phyloP scores from a whole-genome alignment of 345 rosid species.

The Erucastrum elatum region DNA sequence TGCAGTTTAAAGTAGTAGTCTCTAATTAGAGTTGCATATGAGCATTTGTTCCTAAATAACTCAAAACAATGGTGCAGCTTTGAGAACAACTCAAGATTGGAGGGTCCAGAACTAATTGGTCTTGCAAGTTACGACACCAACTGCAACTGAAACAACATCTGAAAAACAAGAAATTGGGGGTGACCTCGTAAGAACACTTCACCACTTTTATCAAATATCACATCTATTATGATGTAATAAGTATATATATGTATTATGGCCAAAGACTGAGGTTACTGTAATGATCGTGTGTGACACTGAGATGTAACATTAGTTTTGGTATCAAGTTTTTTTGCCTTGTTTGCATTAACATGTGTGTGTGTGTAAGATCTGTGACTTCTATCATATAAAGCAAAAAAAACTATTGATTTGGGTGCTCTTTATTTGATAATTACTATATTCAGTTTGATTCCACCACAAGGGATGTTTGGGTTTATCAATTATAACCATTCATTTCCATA shows the following conservation, averaged over 20 bases:
- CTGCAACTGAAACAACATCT: slow-evolving; percentile 53
- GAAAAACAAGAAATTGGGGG: too few species aligned
- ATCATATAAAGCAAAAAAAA: not conserved
- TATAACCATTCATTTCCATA: too few species aligned
- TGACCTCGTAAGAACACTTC: slow-evolving; percentile 43
- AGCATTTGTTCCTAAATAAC: not conserved
- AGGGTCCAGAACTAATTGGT: slow-evolving; percentile 92
- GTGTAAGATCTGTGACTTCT: not conserved
- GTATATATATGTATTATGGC: slow-evolving; percentile 34
- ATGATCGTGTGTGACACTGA: slow-evolving; percentile 10
- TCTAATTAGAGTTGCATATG: not conserved
- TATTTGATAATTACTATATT: not conserved
- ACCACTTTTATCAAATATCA: slow-evolving; percentile 28
- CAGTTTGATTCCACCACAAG: not conserved
- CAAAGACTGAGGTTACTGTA: slow-evolving; percentile 20
- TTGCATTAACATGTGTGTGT: not conserved
- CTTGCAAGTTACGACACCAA: slow-evolving; percentile 88
- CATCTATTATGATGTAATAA: slow-evolving; percentile 25
- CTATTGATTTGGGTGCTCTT: not conserved
- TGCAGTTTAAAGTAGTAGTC: not conserved
- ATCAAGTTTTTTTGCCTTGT: slow-evolving; percentile 11
- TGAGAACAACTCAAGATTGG: slow-evolving; percentile 83
- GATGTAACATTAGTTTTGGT: slow-evolving; percentile 28
- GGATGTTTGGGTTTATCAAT: not conserved
- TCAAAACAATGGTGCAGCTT: slow-evolving; percentile 52